phyloP scores from a whole-genome alignment of 2,329 filamentous ascomycete species.

The Pseudogymnoascus sp. region DNA sequence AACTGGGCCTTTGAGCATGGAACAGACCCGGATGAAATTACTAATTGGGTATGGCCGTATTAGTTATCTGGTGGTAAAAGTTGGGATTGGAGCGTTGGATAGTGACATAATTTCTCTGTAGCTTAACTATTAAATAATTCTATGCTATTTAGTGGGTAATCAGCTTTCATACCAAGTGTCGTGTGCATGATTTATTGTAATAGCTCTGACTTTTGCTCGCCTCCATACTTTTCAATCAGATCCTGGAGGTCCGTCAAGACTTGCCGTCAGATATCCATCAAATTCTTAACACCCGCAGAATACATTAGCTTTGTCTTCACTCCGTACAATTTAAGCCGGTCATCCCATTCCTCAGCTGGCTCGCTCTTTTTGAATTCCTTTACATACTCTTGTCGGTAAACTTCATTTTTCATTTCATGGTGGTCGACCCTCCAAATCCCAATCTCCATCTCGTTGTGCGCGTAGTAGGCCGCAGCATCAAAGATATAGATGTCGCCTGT shows the following conservation, averaged over 20 bases:
- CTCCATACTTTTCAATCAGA: not conserved
- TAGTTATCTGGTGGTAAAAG: not conserved
- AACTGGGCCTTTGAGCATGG: constrained; percentile 63
- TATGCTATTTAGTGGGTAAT: too few relatives aligned
- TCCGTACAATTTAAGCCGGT: constrained; percentile 26
- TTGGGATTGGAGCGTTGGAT: not conserved
- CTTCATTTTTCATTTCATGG: not conserved
- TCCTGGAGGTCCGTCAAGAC: not conserved
- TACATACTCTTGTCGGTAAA: constrained; percentile 15
- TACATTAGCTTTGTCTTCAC: not conserved
- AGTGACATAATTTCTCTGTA: not conserved
- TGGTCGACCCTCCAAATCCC: constrained; percentile 14
- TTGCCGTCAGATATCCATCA: not conserved
- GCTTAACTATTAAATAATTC: not conserved
- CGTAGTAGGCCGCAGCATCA: constrained; percentile 15
- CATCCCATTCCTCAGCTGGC: constrained; percentile 27
- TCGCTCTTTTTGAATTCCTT: constrained; percentile 16
- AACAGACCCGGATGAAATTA: constrained; percentile 48
- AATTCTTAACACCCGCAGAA: not conserved
- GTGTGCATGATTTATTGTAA: not conserved
- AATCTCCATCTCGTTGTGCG: constrained; percentile 28
- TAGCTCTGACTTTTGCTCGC: not conserved
- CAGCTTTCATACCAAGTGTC: too few relatives aligned
- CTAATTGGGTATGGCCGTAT: constrained; percentile 26
- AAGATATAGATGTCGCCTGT: constrained; percentile 17